phyloP scores from a whole-genome alignment of 116 monocot species.

The Cymodocea nodosa region DNA sequence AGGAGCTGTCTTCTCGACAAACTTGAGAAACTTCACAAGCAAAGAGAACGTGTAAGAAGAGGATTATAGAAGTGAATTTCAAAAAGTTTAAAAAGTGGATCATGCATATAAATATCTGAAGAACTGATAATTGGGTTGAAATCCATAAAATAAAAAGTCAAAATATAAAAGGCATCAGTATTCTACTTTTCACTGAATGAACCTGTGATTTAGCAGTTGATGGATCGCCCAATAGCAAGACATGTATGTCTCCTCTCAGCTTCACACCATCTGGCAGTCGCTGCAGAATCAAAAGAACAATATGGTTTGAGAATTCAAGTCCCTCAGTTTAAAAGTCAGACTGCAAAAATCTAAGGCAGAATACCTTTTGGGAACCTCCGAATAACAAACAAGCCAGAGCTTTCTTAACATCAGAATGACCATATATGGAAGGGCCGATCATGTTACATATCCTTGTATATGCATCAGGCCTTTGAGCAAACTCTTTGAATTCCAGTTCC shows the following conservation, averaged over 20 bases:
- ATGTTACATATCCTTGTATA: conserved; percentile 68
- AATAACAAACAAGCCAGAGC: conserved; percentile 88
- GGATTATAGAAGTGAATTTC: not conserved
- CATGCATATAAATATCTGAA: not conserved
- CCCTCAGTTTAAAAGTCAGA: not conserved
- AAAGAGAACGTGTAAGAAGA: not conserved
- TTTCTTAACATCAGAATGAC: conserved; percentile 95
- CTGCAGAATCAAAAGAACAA: conserved; percentile 20
- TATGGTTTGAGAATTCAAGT: not conserved
- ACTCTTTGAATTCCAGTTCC: conserved; percentile 88
- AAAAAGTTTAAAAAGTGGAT: not conserved
- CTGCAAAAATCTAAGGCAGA: not conserved
- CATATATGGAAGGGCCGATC: conserved; percentile 96
- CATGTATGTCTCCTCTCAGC: conserved; percentile 92
- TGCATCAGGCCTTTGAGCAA: conserved; percentile 90
- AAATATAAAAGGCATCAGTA: too few relatives aligned
- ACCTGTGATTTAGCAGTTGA: conserved; percentile 99
- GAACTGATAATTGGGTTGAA: not conserved
- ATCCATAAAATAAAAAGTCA: too few relatives aligned
- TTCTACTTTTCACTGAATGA: not conserved
- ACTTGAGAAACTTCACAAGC: conserved; percentile 79
- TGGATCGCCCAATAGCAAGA: conserved; percentile 88
- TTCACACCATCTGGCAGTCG: conserved; percentile 86
- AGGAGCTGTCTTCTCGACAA: conserved; percentile 98
- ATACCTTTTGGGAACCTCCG: conserved; percentile 96